These are phyloP conservation scores for Golubevia sp. DNA, from an alignment of 1,284 basidiomycete species.

Conservation along the genomic window DNA sequence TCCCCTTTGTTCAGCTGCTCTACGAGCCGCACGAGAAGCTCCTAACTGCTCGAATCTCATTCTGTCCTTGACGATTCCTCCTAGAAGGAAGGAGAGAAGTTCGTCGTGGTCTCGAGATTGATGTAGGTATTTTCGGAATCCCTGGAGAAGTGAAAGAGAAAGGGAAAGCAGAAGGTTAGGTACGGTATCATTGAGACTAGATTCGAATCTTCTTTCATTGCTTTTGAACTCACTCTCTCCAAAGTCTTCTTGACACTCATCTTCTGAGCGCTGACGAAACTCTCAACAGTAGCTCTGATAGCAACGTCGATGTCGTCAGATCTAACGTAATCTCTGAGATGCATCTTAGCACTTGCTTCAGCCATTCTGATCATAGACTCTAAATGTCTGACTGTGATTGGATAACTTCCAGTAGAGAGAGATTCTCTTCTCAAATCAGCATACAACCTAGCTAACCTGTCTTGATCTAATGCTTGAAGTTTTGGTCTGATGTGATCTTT, in stretches of 20 bases:
- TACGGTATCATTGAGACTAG: constrained; percentile 3
- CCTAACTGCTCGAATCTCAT: constrained; percentile 70
- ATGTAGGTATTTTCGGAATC: constrained; percentile 93
- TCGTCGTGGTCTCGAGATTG: constrained; percentile 93
- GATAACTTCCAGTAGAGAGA: constrained; percentile 92
- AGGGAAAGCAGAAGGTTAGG: background rate
- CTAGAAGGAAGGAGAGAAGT: constrained; percentile 88
- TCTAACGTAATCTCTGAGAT: constrained; percentile 91
- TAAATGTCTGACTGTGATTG: constrained; percentile 95
- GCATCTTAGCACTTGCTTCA: constrained; percentile 98
- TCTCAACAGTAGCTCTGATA: constrained; percentile 90
- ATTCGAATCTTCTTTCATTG: constrained; percentile 1
- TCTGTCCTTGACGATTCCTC: constrained; percentile 92
- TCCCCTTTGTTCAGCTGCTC: constrained; percentile 63
- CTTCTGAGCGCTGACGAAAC: constrained; percentile 96
- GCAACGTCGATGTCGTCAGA: constrained; percentile 96
- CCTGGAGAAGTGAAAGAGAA: constrained; percentile 66
- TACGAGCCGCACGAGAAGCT: constrained; percentile 66
- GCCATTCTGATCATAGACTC: constrained; percentile 99
- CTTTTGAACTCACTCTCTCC: constrained; percentile 74
- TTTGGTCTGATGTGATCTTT: constrained; percentile 90
- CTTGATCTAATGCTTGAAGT: constrained; percentile 90
- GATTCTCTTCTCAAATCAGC: constrained; percentile 96
- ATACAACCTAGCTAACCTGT: constrained; percentile 91
- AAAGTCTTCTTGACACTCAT: constrained; percentile 97